Base-by-base conservation (phyloP, 306 rosid genomes). In the Prunus dulcis region DNA sequence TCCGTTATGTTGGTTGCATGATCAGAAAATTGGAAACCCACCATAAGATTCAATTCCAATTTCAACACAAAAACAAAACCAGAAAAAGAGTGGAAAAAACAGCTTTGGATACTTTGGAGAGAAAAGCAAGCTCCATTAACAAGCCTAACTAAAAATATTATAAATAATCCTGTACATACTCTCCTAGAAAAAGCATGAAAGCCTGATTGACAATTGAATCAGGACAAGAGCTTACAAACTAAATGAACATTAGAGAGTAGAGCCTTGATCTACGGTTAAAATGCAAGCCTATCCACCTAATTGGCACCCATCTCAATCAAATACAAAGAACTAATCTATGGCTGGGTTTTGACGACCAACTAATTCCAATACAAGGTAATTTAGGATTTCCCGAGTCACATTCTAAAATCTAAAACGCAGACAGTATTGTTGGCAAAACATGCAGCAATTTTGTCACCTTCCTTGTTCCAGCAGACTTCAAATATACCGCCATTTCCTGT, bases 401-500 rank as follows among this genome's bases (percentile, higher is more conserved):
- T 77, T 82, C 88, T 84, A 82, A 87, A 84, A 74, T 87, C 91
- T 74, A 87, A 64, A 73, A 87, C 88, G 64, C 92, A 90, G n/a
- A 95, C 97, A 63, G 87, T 92, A 67, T 95, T 95, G 87, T 95
- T 87, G 55, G 98, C 89, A 75, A 85, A 95, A 78, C 98, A 95
- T 57, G 96, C 97, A 34, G 98, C 97, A 17, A 95, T 86, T 74
- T 90, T 90, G 82, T 95, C 89, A 49, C 98, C 98, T 49, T 92
- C 98, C 77, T 85, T 95, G 75, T 82, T 92, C 98, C 97, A 95
- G 87, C 95, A 85, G 25, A 95, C 96, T 83, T 95, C 98, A 85
- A 92, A 95, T 41, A 95, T 89, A 78, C 97, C 97, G n/a, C 97
- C 98, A 73, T 88, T 90, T 38, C 98, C 98, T 0, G 85, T 68